Base-by-base conservation (phyloP, 352 stramenopile genomes). In the Peronospora farinosa region DNA sequence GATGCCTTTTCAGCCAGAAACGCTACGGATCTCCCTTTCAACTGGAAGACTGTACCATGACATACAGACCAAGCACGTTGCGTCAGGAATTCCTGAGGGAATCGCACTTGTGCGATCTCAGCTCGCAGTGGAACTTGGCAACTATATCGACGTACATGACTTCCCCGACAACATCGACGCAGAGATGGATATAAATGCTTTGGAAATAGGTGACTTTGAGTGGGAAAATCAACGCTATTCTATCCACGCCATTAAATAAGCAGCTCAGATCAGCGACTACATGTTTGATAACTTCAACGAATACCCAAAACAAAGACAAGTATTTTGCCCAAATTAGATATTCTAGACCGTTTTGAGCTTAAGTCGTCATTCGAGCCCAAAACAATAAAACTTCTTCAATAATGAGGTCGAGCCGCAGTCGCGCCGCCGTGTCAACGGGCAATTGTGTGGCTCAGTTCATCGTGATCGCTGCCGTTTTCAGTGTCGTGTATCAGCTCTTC, bases 41-140 rank as follows among this genome's bases (percentile, higher is more conserved):
- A 92, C 81, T 1, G 74, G 77, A 0, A 65, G 81, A 30, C 44
- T 92, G 15, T 92, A 92, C 54, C 81, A 92, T 40, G 65, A 79
- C 36, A 31, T 86, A 3, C 37, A 67, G 30, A 84, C 67, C 39
- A 84, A 80, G 17, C 59, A 78, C 39, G 58, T 85, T 10, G 17
- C 46, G 4, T 11, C 37, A 3, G 70, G 61, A 7, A 72, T 54
- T 27, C 15, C 40, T 1, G 60, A 71, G 16, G 63, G 63, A 16
- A 53, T 87, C 36, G 76, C 69, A 3, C 62, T 92, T 13, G 65
- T 92, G 21, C 55, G 56, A 9, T 92, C 78, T n/a, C 80, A 92
- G 47, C 54, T 92, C 16, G 80, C 80, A 0, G 78, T 89, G 2
- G 78, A 89, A 36, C 59, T 92, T 2, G 68, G 63, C 28, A 72